Conservation (phyloP, 345 rosid genomes). For the Trapa bicornis region DNA sequence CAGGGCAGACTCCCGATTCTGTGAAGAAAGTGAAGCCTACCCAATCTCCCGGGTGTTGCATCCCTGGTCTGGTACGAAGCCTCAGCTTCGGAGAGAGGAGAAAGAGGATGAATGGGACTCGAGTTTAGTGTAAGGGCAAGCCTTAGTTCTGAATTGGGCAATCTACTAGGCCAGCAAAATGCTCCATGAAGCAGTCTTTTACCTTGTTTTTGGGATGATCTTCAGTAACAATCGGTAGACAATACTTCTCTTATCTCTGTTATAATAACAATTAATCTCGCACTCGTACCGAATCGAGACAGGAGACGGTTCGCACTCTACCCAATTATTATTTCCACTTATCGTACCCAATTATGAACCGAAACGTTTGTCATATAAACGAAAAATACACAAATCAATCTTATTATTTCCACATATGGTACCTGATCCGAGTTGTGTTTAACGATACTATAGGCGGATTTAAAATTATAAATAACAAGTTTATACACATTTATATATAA, state of each 20-base stretch:
- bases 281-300: too few relatives aligned
- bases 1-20: constrained; percentile 13
- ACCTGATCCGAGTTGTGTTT: too few relatives aligned
- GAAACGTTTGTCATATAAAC: too few relatives aligned
- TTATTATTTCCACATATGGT: too few relatives aligned
- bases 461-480: too few relatives aligned
- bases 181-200: background rate
- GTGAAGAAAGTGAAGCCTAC: constrained; percentile 19
- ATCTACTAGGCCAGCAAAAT: background rate
- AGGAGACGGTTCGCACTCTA: too few relatives aligned
- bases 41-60: constrained; percentile 27
- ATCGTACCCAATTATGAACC: too few relatives aligned
- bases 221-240: background rate
- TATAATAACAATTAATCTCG: background rate
- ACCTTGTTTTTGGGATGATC: too few relatives aligned
- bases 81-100: constrained; percentile 36
- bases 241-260: background rate
- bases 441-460: too few relatives aligned
- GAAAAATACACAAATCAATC: too few relatives aligned
- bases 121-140: background rate
- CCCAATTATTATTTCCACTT: too few relatives aligned
- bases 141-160: background rate
- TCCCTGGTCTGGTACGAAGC: constrained; percentile 34
- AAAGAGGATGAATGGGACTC: constrained; percentile 13
- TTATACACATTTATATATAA: too few relatives aligned